phyloP scores from a whole-genome alignment of 164 flowering plant species.

The Kalanchoe fedtschenkoi region DNA sequence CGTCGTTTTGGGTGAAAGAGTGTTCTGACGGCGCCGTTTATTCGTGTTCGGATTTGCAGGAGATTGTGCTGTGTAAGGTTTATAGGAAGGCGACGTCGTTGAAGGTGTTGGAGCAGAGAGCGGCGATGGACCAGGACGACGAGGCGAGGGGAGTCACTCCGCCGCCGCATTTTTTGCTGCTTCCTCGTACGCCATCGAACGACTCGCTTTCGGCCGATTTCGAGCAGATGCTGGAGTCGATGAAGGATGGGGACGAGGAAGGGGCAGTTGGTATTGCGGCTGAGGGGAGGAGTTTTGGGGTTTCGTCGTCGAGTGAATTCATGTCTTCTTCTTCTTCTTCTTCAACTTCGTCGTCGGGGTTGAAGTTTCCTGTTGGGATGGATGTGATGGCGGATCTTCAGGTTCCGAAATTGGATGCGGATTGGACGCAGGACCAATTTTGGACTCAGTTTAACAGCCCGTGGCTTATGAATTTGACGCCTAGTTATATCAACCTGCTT shows the following conservation, averaged over 20 bases:
- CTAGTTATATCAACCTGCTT: too few relatives aligned
- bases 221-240: background rate
- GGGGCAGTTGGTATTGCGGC: background rate
- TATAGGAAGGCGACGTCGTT: conserved; percentile 86
- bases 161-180: conserved; percentile 12
- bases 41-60: conserved; percentile 34
- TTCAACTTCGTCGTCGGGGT: background rate
- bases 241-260: conserved; percentile 3
- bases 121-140: conserved; percentile 50
- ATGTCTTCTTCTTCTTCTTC: background rate
- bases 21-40: background rate
- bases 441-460: conserved; percentile 8
- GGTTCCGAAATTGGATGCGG: background rate
- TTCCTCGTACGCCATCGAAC: conserved; percentile 8
- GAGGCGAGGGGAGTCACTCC: conserved; percentile 1
- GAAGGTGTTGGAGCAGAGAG: conserved; percentile 82
- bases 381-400: conserved; percentile 3
- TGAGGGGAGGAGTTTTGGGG: background rate
- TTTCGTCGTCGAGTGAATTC: too few relatives aligned
- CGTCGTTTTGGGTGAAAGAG: background rate
- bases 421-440: conserved; percentile 8
- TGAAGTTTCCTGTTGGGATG: background rate
- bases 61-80: conserved; percentile 73
- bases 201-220: too few relatives aligned
- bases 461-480: background rate